These are phyloP conservation scores for Brassica incana DNA, from an alignment of 345 rosid genomes.

Conservation along the genomic window DNA sequence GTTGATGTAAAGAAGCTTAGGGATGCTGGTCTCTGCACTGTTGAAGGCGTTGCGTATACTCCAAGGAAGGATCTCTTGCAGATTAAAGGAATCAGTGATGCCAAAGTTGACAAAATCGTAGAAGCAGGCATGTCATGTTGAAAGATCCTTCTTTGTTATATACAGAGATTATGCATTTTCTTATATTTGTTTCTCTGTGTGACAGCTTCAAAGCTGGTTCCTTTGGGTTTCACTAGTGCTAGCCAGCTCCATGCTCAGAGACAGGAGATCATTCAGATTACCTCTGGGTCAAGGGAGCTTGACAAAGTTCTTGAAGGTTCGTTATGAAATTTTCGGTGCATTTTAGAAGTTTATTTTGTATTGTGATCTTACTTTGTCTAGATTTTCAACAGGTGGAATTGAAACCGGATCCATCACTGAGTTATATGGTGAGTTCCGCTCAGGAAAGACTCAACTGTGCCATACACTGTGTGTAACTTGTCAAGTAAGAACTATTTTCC, in stretches of 20 bases:
- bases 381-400: conserved; percentile 63
- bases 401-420: conserved; percentile 98
- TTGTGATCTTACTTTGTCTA: conserved; percentile 27
- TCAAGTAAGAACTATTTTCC: conserved; percentile 58
- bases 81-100: conserved; percentile 95
- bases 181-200: conserved; percentile 14
- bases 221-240: conserved; percentile 95
- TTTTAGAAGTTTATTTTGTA: not conserved
- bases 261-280: conserved; percentile 94
- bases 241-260: conserved; percentile 87
- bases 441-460: conserved; percentile 96
- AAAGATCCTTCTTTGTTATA: not conserved
- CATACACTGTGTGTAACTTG: conserved; percentile 97
- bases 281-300: conserved; percentile 92
- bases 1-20: conserved; percentile 88
- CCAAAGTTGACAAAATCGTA: conserved; percentile 89
- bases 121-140: conserved; percentile 70
- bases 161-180: not conserved
- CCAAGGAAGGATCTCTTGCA: conserved; percentile 96
- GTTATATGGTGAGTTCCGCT: conserved; percentile 93
- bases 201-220: conserved; percentile 89
- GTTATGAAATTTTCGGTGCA: not conserved
- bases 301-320: conserved; percentile 94
- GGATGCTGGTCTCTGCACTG: conserved; percentile 93
- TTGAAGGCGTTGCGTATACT: conserved; percentile 84